phyloP scores from a whole-genome alignment of 257 asterid species.

The Nicotiana tabacum region DNA sequence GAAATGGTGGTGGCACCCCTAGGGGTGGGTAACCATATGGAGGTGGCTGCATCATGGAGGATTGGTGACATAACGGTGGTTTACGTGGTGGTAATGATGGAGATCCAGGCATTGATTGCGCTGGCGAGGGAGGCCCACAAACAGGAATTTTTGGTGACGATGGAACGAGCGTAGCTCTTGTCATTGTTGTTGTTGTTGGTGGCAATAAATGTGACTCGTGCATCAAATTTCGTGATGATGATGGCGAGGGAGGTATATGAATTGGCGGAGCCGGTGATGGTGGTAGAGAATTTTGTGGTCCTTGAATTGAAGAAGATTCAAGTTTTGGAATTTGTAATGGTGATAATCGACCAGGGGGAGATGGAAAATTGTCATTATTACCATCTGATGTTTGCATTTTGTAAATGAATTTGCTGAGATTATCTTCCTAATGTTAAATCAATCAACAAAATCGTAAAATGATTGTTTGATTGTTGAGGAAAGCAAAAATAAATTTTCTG shows the following conservation, averaged over 20 bases:
- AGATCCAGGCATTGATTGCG: background rate
- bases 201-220: background rate
- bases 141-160: background rate
- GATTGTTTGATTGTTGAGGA: background rate
- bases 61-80: background rate
- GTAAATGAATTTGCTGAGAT: background rate
- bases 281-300: background rate
- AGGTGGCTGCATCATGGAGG: background rate
- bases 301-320: background rate
- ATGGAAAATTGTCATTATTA: background rate
- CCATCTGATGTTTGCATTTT: background rate
- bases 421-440: background rate
- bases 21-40: background rate
- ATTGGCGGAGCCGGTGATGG: background rate
- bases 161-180: background rate
- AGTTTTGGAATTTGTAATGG: background rate
- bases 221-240: background rate
- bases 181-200: background rate
- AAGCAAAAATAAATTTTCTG: background rate
- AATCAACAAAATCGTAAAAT: background rate
- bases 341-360: background rate
- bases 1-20: slow-evolving; percentile 7
- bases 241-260: background rate
- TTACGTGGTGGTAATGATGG: background rate
- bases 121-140: background rate